These are phyloP conservation scores for Mucor lusitanicus DNA, from an alignment of 371 early-diverging fungal species.

Conservation along the genomic window DNA sequence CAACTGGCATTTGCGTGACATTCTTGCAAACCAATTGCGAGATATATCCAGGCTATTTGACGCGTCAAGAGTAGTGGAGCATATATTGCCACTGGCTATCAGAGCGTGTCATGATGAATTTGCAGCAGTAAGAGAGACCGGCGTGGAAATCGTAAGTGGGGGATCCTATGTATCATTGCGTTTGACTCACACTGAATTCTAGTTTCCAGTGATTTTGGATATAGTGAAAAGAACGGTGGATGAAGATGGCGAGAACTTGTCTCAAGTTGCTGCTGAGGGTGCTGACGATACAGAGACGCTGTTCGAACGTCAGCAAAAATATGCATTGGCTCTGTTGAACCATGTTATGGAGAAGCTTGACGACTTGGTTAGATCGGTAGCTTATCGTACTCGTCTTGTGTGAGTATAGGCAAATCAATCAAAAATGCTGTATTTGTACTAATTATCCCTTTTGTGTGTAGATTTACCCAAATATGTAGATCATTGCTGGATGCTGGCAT, in stretches of 20 bases:
- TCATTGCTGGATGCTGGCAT: constrained; percentile 42
- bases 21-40: constrained; percentile 40
- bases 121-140: constrained; percentile 51
- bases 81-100: constrained; percentile 45
- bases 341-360: constrained; percentile 35
- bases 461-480: constrained; percentile 46
- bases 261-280: constrained; percentile 11
- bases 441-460: background rate
- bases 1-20: constrained; percentile 53
- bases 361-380: constrained; percentile 20
- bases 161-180: background rate
- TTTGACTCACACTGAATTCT: background rate
- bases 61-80: constrained; percentile 36
- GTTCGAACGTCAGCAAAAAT: constrained; percentile 31
- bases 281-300: constrained; percentile 18
- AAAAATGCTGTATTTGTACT: too few species aligned
- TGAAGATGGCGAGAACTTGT: constrained; percentile 19
- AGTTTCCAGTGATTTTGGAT: constrained; percentile 35
- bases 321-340: constrained; percentile 23
- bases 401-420: constrained; percentile 6
- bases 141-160: constrained; percentile 41
- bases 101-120: constrained; percentile 50
- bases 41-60: constrained; percentile 40
- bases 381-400: constrained; percentile 34
- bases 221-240: constrained; percentile 28